Evolutionary conservation across 148 eudicot species (phyloP).

Genomic region (Rhododendron henanense): DNA sequence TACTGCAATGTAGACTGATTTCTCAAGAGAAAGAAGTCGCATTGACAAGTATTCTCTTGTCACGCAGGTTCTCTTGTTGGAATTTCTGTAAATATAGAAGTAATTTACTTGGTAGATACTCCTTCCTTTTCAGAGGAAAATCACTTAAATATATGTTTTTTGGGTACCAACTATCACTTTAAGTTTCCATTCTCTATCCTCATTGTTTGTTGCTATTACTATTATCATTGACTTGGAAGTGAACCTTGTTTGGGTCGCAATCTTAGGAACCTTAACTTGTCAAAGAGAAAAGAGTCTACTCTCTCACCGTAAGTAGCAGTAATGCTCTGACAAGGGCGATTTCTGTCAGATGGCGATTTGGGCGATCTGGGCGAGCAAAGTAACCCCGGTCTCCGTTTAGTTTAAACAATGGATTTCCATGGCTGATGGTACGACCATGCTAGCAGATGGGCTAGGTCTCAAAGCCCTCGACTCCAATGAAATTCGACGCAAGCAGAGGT

Average conservation of each 20-base stretch:
- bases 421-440: no score
- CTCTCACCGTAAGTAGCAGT: no score
- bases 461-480: no score
- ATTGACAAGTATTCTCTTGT: background rate
- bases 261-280: no score
- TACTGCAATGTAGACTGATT: background rate
- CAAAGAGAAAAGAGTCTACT: no score
- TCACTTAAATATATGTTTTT: background rate
- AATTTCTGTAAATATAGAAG: background rate
- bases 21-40: background rate
- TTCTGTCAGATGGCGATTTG: no score
- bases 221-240: background rate
- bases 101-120: background rate
- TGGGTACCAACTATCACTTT: background rate
- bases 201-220: background rate
- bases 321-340: no score
- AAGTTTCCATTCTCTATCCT: background rate
- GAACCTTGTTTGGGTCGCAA: background rate
- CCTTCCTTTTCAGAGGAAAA: background rate
- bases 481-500: no score
- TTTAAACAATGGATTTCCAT: no score
- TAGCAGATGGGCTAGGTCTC: no score
- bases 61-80: background rate
- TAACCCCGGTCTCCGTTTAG: no score
- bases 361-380: no score